phyloP scores from a whole-genome alignment of 1,139 yeast genomes.

The Yamadazyma triangularis region DNA sequence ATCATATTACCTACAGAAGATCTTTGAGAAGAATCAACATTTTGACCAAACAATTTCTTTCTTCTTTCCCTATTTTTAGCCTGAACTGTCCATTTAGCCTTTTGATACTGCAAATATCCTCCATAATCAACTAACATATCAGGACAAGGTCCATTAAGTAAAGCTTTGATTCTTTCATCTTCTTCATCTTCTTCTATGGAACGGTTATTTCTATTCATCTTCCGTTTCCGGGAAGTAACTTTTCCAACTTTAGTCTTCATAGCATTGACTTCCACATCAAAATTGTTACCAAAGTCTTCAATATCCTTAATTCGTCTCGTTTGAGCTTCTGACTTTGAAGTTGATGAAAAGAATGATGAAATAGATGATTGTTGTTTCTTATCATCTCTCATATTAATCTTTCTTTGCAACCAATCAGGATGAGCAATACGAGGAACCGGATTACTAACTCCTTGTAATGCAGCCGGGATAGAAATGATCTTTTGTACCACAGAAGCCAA shows the following conservation, averaged over 20 bases:
- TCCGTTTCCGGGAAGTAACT: slow-evolving; percentile 41
- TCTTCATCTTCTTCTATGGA: slow-evolving; percentile 38
- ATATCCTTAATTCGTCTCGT: slow-evolving; percentile 52
- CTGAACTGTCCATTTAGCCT: slow-evolving; percentile 81
- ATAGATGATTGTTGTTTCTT: slow-evolving; percentile 69
- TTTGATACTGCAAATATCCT: slow-evolving; percentile 74
- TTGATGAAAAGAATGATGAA: slow-evolving; percentile 49
- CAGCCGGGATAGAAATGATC: slow-evolving; percentile 96
- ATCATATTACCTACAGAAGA: slow-evolving; percentile 65
- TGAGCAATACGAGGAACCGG: slow-evolving; percentile 95
- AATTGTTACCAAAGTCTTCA: slow-evolving; percentile 63
- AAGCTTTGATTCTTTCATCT: slow-evolving; percentile 35
- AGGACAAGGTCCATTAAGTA: slow-evolving; percentile 60
- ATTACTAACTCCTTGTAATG: slow-evolving; percentile 80
- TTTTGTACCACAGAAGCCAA: slow-evolving; percentile 91
- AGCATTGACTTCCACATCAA: slow-evolving; percentile 15
- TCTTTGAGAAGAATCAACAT: slow-evolving; percentile 41
- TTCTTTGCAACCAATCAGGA: slow-evolving; percentile 86
- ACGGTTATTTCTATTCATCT: slow-evolving; percentile 19
- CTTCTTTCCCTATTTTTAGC: slow-evolving; percentile 67
- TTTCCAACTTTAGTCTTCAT: slow-evolving; percentile 42
- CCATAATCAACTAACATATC: slow-evolving; percentile 69
- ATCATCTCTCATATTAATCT: slow-evolving; percentile 57
- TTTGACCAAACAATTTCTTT: slow-evolving; percentile 71
- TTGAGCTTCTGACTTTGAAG: slow-evolving; percentile 24